Evolutionary conservation across 176 grass and related monocot species (phyloP), one percentile per base, ranked within the genome.

Genomic region (Ampelocalamus luodianensis): DNA sequence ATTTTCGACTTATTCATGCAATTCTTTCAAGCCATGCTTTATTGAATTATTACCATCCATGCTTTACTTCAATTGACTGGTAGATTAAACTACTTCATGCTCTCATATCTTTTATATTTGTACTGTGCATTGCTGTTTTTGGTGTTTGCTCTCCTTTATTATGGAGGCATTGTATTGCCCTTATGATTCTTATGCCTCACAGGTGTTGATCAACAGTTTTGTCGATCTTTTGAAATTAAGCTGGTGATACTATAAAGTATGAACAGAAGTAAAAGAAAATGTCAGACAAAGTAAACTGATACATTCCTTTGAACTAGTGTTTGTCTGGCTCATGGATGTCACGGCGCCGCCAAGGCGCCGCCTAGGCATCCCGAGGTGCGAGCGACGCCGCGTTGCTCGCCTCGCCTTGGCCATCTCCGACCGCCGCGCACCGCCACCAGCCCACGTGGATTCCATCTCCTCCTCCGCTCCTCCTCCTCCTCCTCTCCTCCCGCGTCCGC

Each of bases 51-150:
- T 72, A 40, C 46, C 23, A 16, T 74, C 26, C 58, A 72, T 73
- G 65, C 11, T 62, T 82, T 78, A 83, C 80, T 85, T 90, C 50
- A 67, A 53, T 44, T 79, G 77, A 68, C 43, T 18, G 8, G 55
- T 50, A 61, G 38, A 72, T 36, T 14, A 44, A 71, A 82, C 16
- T 32, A 36, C 42, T 54, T 74, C 22, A 69, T 50, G 10, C 37
- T 76, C 37, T 80, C 26, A 46, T 51, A 29, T 36, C 22, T 82
- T 85, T 69, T 73, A 74, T 76, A 29, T 40, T 72, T 65, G 17
- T 36, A 87, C 38, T 40, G 38, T 55, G 74, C 2, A 18, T 0
- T 89, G 42, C 9, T 67, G 9, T 46, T 71, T 78, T 71, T 78
- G 11, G 34, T 72, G 17, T 83, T 78, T 79, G 58, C 44, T 46